Base-by-base conservation (phyloP, 371 early-diverging fungal species). In the Polyrhizophydium stewartii region DNA sequence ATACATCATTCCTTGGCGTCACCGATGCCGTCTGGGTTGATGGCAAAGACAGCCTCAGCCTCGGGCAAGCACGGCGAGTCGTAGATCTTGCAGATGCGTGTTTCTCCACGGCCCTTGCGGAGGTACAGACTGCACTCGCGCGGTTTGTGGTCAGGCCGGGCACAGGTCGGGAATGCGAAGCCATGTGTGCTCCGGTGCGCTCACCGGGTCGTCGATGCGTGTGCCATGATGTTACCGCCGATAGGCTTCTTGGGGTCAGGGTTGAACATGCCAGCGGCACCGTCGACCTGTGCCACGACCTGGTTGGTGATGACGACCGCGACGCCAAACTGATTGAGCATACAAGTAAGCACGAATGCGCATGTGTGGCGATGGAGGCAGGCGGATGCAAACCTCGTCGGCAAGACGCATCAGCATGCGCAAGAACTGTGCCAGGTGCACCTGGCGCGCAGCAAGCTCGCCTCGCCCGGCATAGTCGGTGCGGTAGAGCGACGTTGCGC, bases 271-370 rank as follows among this genome's bases (percentile, higher is more conserved):
- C 89, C 78, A 50, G 88, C 85, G 12, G 87, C 94, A 49, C 97
- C 98, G 74, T 99, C 99, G 0, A 98, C 98, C 64, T 90, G 91
- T 0, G 98, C 97, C 1, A 98, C 99, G 0, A 99, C 99, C 77
- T 99, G 99, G 69, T 99, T 99, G 6, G 97, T 97, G 32, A 99
- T 95, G 0, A 99, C 95, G 12, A 98, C 96, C 2, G 99, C 99
- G 12, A 98, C 87, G 40, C 96, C 96, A 82, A 94, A 99, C 85
- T 91, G 61, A 19, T 30, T 30, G 19, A 2, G 21, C 2, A 41
- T 43, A 13, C 30, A 12, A 32, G 67, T 50, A 35, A 40, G 32
- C 37, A 28, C 43, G 43, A 43, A 47, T 16, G 16, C 16, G 22
- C 35, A 35, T 35, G 35, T 7, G 13, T 7, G 35, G 35, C 3